Conservation (phyloP, 225 moss, liverwort and hornwort genomes). For the Physcomitrellopsis africana region DNA sequence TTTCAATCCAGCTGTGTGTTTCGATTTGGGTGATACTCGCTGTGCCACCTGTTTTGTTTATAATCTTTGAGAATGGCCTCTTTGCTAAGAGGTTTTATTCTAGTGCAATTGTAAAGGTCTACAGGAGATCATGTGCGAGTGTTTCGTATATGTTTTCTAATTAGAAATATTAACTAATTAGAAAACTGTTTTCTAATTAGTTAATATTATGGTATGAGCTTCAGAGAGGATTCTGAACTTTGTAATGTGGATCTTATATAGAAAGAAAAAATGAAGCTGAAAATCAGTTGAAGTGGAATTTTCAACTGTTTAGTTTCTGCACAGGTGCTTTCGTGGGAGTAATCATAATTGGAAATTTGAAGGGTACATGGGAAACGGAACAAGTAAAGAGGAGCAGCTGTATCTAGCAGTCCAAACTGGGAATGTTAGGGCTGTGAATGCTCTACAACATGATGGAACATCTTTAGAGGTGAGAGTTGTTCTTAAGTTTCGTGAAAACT, state of each 20-base stretch:
- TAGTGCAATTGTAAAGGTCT: not conserved
- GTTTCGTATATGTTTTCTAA: not conserved
- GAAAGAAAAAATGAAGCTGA: too few species aligned
- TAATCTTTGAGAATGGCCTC: not conserved
- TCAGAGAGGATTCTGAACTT: too few species aligned
- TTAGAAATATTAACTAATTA: too few species aligned
- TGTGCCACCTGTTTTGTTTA: not conserved
- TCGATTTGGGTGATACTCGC: not conserved
- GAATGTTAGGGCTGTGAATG: slow-evolving; percentile 63
- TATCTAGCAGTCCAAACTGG: slow-evolving; percentile 63
- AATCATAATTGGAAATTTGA: not conserved
- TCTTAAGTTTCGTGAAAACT: not conserved
- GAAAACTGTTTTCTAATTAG: not conserved
- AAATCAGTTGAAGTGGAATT: too few species aligned
- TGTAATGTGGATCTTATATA: too few species aligned
- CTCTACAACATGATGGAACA: slow-evolving; percentile 61
- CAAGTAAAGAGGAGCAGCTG: slow-evolving; percentile 67
- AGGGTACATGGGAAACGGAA: slow-evolving; percentile 57
- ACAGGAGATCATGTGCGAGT: not conserved
- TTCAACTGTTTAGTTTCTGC: too few species aligned
- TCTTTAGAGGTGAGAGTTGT: slow-evolving; percentile 60
- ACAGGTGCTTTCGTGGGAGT: too few species aligned
- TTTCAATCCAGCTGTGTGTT: not conserved
- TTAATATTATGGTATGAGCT: not conserved
- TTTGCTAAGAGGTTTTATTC: not conserved